phyloP scores from a whole-genome alignment of 495 filamentous ascomycete genomes.

The Aspergillus sclerotioniger region DNA sequence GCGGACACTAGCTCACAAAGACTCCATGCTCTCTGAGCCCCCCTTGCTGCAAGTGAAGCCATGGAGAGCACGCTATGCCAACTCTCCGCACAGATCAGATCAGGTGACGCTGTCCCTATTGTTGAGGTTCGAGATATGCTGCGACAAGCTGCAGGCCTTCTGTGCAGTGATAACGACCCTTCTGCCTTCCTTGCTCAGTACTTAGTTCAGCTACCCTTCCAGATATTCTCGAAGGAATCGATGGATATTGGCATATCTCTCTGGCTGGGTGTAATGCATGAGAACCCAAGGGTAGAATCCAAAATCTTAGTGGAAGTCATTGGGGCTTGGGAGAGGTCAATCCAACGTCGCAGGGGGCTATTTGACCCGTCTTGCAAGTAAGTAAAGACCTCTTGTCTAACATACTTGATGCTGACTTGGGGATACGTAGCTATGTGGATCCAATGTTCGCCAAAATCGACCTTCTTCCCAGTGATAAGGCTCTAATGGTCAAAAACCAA shows the following conservation, averaged over 20 bases:
- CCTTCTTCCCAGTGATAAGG: conserved; percentile 85
- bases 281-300: conserved; percentile 84
- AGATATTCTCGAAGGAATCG: conserved; percentile 87
- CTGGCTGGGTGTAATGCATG: conserved; percentile 95
- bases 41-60: conserved; percentile 20
- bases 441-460: conserved; percentile 90
- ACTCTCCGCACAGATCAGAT: conserved; percentile 65
- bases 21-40: not conserved
- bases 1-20: not conserved
- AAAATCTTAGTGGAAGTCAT: conserved; percentile 79
- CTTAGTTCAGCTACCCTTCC: conserved; percentile 87
- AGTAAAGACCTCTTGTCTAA: conserved; percentile 19
- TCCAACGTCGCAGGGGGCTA: conserved; percentile 71
- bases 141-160: conserved; percentile 75
- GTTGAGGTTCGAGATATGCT: conserved; percentile 75
- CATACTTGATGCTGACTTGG: conserved; percentile 12
- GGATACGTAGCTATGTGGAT: conserved; percentile 61
- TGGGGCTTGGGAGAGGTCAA: conserved; percentile 79
- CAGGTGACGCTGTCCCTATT: conserved; percentile 65
- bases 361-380: conserved; percentile 73
- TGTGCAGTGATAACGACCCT: conserved; percentile 71
- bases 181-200: conserved; percentile 76
- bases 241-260: conserved; percentile 94
- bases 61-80: conserved; percentile 41
- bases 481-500: conserved; percentile 67